These are phyloP conservation scores for Pyrenophora graminea DNA, from an alignment of 2,329 filamentous ascomycete genomes.

Conservation along the genomic window DNA sequence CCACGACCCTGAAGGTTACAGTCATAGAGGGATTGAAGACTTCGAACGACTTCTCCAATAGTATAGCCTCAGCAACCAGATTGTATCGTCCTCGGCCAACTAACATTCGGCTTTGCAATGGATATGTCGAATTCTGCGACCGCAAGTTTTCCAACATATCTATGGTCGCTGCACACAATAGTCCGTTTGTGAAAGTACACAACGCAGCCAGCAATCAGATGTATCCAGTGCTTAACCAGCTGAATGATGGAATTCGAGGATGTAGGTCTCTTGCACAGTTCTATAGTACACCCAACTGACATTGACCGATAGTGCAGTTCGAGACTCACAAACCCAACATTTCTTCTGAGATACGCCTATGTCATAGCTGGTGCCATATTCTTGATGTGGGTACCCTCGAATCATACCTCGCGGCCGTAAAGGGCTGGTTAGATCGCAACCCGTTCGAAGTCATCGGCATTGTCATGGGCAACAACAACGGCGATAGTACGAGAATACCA, in stretches of 20 bases:
- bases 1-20: slow-evolving; percentile 19
- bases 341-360: slow-evolving; percentile 66
- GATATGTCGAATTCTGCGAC: slow-evolving; percentile 41
- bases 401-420: slow-evolving; percentile 70
- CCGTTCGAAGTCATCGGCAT: slow-evolving; percentile 89
- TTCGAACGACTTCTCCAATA: slow-evolving; percentile 14
- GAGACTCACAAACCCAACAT: slow-evolving; percentile 61
- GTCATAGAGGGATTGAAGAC: slow-evolving; percentile 24
- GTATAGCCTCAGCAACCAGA: slow-evolving; percentile 15
- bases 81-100: slow-evolving; percentile 18
- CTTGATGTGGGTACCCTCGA: slow-evolving; percentile 80
- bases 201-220: slow-evolving; percentile 44
- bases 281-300: background rate
- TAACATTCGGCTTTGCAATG: slow-evolving; percentile 43
- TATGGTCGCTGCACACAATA: slow-evolving; percentile 45
- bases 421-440: slow-evolving; percentile 72
- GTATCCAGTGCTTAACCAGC: slow-evolving; percentile 33
- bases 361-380: slow-evolving; percentile 81
- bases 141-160: slow-evolving; percentile 43
- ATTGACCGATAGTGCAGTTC: slow-evolving; percentile 58
- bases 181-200: slow-evolving; percentile 34
- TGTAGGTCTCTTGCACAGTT: slow-evolving; percentile 22
- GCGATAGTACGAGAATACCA: slow-evolving; percentile 56
- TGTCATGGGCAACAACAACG: slow-evolving; percentile 76
- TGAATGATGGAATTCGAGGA: slow-evolving; percentile 44